Percentiles rank a stretch among this genome's conserved stretches.
Conservation (phyloP, 139 green algal genomes). For the Auxenochlorella protothecoides region DNA sequence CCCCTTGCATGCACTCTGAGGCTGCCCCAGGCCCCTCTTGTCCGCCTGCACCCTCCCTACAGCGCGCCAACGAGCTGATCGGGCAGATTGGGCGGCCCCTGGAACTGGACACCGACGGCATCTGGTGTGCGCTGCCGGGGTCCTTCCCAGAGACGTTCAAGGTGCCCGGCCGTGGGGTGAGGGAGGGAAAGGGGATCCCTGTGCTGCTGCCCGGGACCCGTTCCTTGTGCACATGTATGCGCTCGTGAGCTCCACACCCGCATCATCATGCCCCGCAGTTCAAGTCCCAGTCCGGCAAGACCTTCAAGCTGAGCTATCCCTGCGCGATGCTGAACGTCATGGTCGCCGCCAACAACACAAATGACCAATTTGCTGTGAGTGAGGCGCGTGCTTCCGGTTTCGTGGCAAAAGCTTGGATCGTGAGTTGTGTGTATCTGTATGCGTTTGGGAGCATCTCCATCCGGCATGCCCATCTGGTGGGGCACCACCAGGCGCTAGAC, state of each 20-base stretch:
- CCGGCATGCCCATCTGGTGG: no score
- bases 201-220: neutral
- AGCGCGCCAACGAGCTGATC: slow-evolving; percentile 64
- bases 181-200: neutral
- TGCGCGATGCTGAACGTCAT: slow-evolving; percentile 97
- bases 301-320: slow-evolving; percentile 82
- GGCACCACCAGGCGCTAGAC: no score
- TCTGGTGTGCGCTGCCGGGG: slow-evolving; percentile 88
- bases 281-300: slow-evolving; percentile 46
- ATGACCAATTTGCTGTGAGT: slow-evolving; percentile 76
- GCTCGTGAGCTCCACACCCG: no score
- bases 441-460: no score
- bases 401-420: no score
- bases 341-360: slow-evolving; percentile 89
- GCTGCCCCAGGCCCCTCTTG: neutral
- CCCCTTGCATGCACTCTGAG: neutral
- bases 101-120: slow-evolving; percentile 98
- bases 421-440: no score
- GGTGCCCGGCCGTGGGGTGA: slow-evolving; percentile 10
- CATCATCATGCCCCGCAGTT: slow-evolving; percentile 27
- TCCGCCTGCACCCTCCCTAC: neutral
- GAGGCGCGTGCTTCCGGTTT: neutral
- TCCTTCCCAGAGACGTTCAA: slow-evolving; percentile 94
- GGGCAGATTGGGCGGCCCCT: slow-evolving; percentile 73
- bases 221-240: slow-evolving; percentile 1